Evolutionary conservation across 371 early-diverging fungal genomes (phyloP).

Genomic region (Mucor velutinosus): DNA sequence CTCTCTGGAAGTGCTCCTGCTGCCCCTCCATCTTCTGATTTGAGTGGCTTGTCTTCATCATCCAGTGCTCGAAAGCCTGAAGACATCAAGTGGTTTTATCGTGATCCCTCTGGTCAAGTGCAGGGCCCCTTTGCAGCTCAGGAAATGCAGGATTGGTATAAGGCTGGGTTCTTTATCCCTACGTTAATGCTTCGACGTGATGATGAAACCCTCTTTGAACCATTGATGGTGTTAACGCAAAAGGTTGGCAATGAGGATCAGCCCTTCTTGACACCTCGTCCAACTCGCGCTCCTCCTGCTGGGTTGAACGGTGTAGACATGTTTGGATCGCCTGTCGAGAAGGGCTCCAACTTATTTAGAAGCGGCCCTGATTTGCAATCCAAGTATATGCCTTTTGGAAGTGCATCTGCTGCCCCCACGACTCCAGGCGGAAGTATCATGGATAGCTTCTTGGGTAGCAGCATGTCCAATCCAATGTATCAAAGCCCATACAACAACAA

Average conservation of each 20-base stretch:
- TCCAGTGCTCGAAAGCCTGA: constrained; percentile 28
- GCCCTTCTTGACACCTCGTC: constrained; percentile 61
- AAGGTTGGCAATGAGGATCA: constrained; percentile 64
- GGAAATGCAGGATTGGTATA: constrained; percentile 89
- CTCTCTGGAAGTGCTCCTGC: neutral
- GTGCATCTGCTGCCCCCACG: constrained; percentile 12
- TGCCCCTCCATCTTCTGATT: constrained; percentile 12
- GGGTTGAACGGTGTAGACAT: constrained; percentile 24
- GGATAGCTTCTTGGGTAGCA: constrained; percentile 15
- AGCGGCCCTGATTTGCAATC: constrained; percentile 14
- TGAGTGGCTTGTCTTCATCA: constrained; percentile 12
- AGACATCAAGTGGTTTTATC: constrained; percentile 75
- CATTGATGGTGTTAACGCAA: constrained; percentile 61
- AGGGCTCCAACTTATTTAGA: constrained; percentile 12
- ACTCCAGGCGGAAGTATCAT: constrained; percentile 21
- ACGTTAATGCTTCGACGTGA: constrained; percentile 75
- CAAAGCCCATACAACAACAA: constrained; percentile 21
- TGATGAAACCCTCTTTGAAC: constrained; percentile 71
- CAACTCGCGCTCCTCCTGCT: constrained; percentile 8
- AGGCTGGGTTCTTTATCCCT: constrained; percentile 76
- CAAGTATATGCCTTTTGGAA: constrained; percentile 40
- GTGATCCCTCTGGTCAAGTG: constrained; percentile 77
- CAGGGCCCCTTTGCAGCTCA: constrained; percentile 82
- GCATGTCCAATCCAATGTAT: constrained; percentile 9
- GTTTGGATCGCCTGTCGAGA: constrained; percentile 20